Conservation (phyloP, 768 basidiomycete species). For the Holtermanniella nyarrowii region DNA sequence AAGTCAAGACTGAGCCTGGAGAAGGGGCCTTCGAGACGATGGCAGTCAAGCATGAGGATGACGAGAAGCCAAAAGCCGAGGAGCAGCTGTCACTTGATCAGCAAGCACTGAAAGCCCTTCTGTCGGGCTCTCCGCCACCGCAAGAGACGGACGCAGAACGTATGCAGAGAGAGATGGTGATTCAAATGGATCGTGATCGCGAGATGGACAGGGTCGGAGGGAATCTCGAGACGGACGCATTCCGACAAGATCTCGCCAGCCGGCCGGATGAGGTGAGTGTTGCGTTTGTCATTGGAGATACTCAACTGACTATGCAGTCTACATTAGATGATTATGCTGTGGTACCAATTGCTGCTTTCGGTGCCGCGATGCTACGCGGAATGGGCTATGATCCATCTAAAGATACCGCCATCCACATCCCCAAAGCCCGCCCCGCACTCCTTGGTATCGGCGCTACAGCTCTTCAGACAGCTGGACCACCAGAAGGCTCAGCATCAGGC, state of each 20-base stretch:
- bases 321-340: slow-evolving; percentile 78
- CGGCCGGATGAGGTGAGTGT: slow-evolving; percentile 45
- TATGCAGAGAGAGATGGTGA: slow-evolving; percentile 54
- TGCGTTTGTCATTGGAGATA: background rate
- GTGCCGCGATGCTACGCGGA: slow-evolving; percentile 80
- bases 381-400: slow-evolving; percentile 90
- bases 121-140: slow-evolving; percentile 47
- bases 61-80: slow-evolving; percentile 6
- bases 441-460: slow-evolving; percentile 93
- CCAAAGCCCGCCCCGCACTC: slow-evolving; percentile 68
- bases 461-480: slow-evolving; percentile 54
- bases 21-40: background rate
- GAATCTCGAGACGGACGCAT: slow-evolving; percentile 65
- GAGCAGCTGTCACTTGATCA: slow-evolving; percentile 60
- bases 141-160: slow-evolving; percentile 30
- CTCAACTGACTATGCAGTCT: slow-evolving; percentile 40
- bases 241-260: slow-evolving; percentile 68
- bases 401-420: slow-evolving; percentile 66
- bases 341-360: slow-evolving; percentile 85
- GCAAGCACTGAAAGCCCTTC: slow-evolving; percentile 64
- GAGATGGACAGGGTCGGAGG: slow-evolving; percentile 15
- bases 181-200: slow-evolving; percentile 22
- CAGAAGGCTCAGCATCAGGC: slow-evolving; percentile 40
- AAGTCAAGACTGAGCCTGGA: background rate
- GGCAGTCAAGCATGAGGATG: slow-evolving; percentile 23